These are phyloP conservation scores for Penicillium sp. DNA, from an alignment of 2,329 filamentous ascomycete species.

Conservation along the genomic window DNA sequence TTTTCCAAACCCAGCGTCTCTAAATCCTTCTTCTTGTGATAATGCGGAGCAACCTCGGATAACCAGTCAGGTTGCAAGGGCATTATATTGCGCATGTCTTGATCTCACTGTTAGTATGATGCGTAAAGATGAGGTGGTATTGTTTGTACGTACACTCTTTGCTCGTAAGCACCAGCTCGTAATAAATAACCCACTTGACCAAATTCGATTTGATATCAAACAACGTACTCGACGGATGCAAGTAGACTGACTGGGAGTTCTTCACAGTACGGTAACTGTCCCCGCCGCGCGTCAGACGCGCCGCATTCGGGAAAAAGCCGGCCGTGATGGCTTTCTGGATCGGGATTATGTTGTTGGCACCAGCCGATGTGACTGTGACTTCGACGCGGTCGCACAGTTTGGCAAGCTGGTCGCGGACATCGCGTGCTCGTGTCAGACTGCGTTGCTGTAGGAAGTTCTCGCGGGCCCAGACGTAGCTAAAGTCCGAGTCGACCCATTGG, in stretches of 20 bases:
- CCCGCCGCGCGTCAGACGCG: conserved; percentile 74
- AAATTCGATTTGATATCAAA: conserved; percentile 78
- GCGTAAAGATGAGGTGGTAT: no score
- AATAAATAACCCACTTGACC: conserved; percentile 84
- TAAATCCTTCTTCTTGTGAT: conserved; percentile 86
- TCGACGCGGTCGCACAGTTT: conserved; percentile 93
- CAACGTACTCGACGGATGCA: conserved; percentile 84
- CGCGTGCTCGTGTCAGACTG: conserved; percentile 79
- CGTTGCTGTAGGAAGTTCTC: conserved; percentile 95
- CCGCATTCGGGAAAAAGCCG: conserved; percentile 93
- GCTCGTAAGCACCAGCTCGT: conserved; percentile 81
- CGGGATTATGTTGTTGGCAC: conserved; percentile 66
- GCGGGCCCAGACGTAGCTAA: conserved; percentile 77
- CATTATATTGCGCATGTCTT: conserved; percentile 75
- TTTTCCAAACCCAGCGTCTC: conserved; percentile 73
- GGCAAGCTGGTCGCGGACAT: conserved; percentile 86
- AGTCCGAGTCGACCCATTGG: conserved; percentile 91
- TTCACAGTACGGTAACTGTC: conserved; percentile 89
- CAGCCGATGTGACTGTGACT: conserved; percentile 65
- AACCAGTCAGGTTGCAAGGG: conserved; percentile 83
- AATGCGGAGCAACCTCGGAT: conserved; percentile 86
- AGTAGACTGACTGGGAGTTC: conserved; percentile 79
- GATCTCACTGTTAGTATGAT: no score
- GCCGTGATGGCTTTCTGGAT: conserved; percentile 86
- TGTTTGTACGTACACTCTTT: conserved; percentile 61